Percentiles rank a stretch among this genome's conserved stretches.
phyloP scores from a whole-genome alignment of 2,329 filamentous ascomycete species.

The Nigrospora sphaerica region DNA sequence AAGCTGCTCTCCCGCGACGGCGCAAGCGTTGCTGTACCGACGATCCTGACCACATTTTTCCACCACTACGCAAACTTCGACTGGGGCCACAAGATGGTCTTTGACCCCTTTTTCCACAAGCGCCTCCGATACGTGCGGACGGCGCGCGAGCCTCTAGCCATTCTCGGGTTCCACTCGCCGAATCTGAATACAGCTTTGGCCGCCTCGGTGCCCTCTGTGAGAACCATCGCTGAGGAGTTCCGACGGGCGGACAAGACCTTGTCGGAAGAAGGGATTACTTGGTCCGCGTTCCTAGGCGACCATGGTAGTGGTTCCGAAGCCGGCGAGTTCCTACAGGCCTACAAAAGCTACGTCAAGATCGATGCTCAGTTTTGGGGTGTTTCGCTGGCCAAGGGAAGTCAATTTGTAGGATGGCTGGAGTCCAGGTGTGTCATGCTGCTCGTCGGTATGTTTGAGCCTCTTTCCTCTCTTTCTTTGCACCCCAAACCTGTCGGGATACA shows the following conservation, averaged over 20 bases:
- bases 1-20: constrained; percentile 40
- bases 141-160: constrained; percentile 52
- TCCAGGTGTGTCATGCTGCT: constrained; percentile 51
- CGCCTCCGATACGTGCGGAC: constrained; percentile 45
- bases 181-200: constrained; percentile 51
- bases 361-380: constrained; percentile 60
- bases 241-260: constrained; percentile 35
- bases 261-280: constrained; percentile 26
- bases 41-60: constrained; percentile 55
- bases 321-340: constrained; percentile 41
- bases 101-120: constrained; percentile 53
- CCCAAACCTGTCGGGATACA: background rate
- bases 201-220: constrained; percentile 45
- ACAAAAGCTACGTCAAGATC: constrained; percentile 51
- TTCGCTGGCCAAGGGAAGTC: constrained; percentile 44
- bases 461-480: no score
- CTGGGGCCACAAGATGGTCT: constrained; percentile 47
- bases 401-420: constrained; percentile 57
- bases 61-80: constrained; percentile 53
- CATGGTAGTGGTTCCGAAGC: constrained; percentile 17
- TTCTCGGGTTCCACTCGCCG: constrained; percentile 56
- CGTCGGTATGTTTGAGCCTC: constrained; percentile 36
- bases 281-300: constrained; percentile 32
- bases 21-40: constrained; percentile 33
- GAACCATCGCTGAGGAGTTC: constrained; percentile 44